Percentiles rank a stretch among this genome's conserved stretches.
phyloP scores from a whole-genome alignment of 2,329 filamentous ascomycete species.

The Paradendryphiella salina region DNA sequence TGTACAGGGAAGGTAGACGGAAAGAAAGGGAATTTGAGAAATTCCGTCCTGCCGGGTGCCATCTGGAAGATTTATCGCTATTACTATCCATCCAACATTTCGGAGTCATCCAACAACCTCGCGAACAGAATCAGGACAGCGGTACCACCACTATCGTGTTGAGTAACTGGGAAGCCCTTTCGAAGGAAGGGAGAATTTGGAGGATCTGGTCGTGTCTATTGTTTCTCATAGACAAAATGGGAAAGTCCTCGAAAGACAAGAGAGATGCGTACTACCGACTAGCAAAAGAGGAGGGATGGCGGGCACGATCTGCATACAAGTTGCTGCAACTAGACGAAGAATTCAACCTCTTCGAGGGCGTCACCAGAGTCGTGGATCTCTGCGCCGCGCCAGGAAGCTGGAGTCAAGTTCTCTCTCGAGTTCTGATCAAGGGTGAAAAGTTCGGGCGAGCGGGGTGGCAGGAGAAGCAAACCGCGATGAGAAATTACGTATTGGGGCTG shows the following conservation, averaged over 20 bases:
- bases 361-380: conserved; percentile 90
- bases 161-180: not conserved
- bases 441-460: conserved; percentile 87
- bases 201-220: no score
- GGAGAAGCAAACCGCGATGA: conserved; percentile 73
- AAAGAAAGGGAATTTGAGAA: not conserved
- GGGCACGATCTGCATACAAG: conserved; percentile 94
- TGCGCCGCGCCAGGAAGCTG: conserved; percentile 96
- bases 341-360: conserved; percentile 89
- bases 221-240: conserved; percentile 59
- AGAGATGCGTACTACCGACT: conserved; percentile 97
- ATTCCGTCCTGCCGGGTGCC: not conserved
- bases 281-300: conserved; percentile 98
- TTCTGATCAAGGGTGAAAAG: conserved; percentile 89
- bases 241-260: conserved; percentile 98
- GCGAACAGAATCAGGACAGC: not conserved
- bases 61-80: not conserved
- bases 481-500: conserved; percentile 59
- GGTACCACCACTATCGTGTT: not conserved
- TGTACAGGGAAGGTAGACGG: not conserved
- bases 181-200: not conserved
- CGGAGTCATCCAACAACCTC: not conserved
- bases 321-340: conserved; percentile 94
- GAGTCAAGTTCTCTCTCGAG: conserved; percentile 93
- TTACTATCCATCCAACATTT: not conserved